A percentile compares a stretch with the other conserved stretches of the same genome.
Conservation (phyloP, 202 grass and related monocot species). For the Elaeis oleifera region DNA sequence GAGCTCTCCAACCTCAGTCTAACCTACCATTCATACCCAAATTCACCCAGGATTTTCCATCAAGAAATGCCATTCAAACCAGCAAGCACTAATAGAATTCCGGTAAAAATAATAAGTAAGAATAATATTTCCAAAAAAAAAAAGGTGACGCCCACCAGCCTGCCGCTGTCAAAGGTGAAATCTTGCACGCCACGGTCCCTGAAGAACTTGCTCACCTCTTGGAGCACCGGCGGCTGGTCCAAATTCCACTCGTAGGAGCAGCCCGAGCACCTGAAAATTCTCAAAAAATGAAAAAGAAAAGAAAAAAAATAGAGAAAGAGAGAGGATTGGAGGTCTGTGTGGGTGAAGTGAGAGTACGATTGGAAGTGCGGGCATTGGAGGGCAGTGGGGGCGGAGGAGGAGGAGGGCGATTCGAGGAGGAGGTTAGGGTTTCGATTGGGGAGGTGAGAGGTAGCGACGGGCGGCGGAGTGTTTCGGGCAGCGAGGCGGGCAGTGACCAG, state of each 20-base stretch:
- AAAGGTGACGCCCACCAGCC: conserved; percentile 39
- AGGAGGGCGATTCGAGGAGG: conserved; percentile 9
- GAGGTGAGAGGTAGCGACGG: conserved; percentile 4
- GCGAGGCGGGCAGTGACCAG: conserved; percentile 23
- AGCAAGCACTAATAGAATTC: too few relatives aligned
- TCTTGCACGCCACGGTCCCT: conserved; percentile 42
- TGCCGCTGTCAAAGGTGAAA: conserved; percentile 75
- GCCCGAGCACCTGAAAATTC: conserved; percentile 54
- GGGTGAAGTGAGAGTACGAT: conserved; percentile 16
- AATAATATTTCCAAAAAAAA: too few relatives aligned
- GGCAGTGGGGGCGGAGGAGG: conserved; percentile 20
- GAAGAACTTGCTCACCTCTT: conserved; percentile 61
- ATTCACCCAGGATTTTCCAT: too few relatives aligned
- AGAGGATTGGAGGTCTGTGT: too few relatives aligned
- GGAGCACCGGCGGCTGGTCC: conserved; percentile 54
- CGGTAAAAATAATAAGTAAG: too few relatives aligned
- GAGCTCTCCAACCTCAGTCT: too few relatives aligned
- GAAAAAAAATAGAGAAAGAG: neutral
- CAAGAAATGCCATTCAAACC: too few relatives aligned
- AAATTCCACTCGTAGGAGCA: conserved; percentile 70
- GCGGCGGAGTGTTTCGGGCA: neutral
- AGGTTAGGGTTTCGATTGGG: neutral
- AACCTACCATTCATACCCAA: too few relatives aligned
- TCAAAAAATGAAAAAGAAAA: neutral
- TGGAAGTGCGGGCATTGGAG: conserved; percentile 35